These are phyloP conservation scores for Phytophthora tentaculata DNA, from an alignment of 352 stramenopile genomes.

Conservation along the genomic window DNA sequence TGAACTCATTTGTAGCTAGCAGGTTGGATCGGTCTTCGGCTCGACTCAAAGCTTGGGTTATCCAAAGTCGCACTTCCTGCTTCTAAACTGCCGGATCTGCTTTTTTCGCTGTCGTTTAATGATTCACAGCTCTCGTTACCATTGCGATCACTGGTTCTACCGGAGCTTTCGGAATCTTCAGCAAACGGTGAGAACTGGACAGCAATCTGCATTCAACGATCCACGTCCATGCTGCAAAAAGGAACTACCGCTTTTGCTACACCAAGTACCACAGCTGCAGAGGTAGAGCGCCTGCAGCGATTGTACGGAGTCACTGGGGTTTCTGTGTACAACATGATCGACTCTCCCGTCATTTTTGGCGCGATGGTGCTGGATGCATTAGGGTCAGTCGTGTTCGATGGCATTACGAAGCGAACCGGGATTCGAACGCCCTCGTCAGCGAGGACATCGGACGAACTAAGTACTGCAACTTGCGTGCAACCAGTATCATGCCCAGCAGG, in stretches of 20 bases:
- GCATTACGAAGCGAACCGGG: slow-evolving; percentile 41
- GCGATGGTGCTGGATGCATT: slow-evolving; percentile 58
- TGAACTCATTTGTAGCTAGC: slow-evolving; percentile 43
- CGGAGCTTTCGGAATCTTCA: slow-evolving; percentile 24
- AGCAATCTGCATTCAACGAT: slow-evolving; percentile 62
- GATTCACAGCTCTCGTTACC: slow-evolving; percentile 41
- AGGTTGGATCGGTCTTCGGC: slow-evolving; percentile 55
- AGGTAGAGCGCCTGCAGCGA: slow-evolving; percentile 52
- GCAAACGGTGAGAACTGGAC: slow-evolving; percentile 15
- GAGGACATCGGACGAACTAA: not conserved
- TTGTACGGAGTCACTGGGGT: slow-evolving; percentile 55
- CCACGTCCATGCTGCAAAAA: slow-evolving; percentile 59
- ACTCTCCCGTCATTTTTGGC: slow-evolving; percentile 67
- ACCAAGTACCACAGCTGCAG: slow-evolving; percentile 47
- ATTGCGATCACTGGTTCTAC: slow-evolving; percentile 52
- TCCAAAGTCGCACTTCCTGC: slow-evolving; percentile 42
- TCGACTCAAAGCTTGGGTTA: slow-evolving; percentile 51
- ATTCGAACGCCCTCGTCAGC: slow-evolving; percentile 18
- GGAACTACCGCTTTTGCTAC: slow-evolving; percentile 53
- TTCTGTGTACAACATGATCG: slow-evolving; percentile 75
- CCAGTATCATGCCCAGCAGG: too few species aligned
- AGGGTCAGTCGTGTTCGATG: too few species aligned
- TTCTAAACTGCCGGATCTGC: slow-evolving; percentile 35
- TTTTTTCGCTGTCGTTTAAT: slow-evolving; percentile 54
- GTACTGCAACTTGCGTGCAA: too few species aligned